Percentiles rank a stretch among this genome's conserved stretches.
These are phyloP conservation scores for Geum urbanum DNA, from an alignment of 306 rosid species.

Conservation along the genomic window DNA sequence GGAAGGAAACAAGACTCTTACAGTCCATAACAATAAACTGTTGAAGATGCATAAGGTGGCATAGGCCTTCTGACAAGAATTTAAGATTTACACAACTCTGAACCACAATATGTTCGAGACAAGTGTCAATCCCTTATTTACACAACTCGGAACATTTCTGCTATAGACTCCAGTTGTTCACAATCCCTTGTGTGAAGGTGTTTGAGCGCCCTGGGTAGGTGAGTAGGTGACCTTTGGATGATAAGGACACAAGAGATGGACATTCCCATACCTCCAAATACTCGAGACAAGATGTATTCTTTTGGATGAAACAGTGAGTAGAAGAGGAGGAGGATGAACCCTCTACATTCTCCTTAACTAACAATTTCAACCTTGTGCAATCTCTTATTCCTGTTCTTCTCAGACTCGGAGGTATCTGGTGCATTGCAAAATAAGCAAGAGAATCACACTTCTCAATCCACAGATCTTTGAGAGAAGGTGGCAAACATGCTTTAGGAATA, in stretches of 20 bases:
- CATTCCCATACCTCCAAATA: slow-evolving; percentile 33
- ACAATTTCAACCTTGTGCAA: slow-evolving; percentile 5
- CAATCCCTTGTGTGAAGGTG: slow-evolving; percentile 21
- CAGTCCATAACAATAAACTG: background rate
- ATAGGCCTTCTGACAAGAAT: slow-evolving; percentile 1
- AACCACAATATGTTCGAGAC: slow-evolving; percentile 18
- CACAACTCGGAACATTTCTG: slow-evolving; percentile 4
- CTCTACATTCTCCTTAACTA: background rate
- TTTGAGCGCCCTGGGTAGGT: slow-evolving; percentile 23
- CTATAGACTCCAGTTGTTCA: slow-evolving; percentile 31
- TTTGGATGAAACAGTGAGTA: background rate
- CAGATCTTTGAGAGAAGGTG: background rate
- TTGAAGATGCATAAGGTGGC: background rate
- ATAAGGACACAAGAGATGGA: slow-evolving; percentile 30
- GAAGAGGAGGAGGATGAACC: background rate
- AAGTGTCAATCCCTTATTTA: too few relatives aligned
- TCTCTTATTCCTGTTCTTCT: background rate
- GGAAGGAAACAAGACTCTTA: slow-evolving; percentile 19
- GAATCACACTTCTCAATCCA: background rate
- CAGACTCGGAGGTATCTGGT: background rate
- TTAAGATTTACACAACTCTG: background rate
- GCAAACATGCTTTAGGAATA: background rate
- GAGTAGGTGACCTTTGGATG: slow-evolving; percentile 29
- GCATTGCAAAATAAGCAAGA: background rate
- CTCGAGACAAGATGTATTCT: slow-evolving; percentile 6